phyloP scores from a whole-genome alignment of 1,284 basidiomycete species.

The Tylopilus sp. region DNA sequence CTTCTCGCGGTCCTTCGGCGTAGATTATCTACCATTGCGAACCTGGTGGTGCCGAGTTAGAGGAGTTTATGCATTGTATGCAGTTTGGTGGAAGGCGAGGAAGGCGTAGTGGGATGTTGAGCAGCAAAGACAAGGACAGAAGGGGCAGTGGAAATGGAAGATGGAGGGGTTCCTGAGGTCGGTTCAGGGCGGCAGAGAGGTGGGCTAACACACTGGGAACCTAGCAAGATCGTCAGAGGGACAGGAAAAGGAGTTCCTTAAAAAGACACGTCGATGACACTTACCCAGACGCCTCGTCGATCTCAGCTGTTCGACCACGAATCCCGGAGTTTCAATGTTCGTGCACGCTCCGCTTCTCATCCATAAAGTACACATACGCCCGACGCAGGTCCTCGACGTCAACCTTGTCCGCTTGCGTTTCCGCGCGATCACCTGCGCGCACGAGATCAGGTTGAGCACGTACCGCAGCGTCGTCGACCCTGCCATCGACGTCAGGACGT shows the following conservation, averaged over 20 bases:
- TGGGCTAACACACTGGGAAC: neutral
- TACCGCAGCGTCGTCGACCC: slow-evolving; percentile 84
- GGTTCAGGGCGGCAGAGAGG: neutral
- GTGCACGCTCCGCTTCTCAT: slow-evolving; percentile 85
- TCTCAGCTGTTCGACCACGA: neutral
- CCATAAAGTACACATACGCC: slow-evolving; percentile 89
- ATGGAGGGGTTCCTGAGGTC: neutral
- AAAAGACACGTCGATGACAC: neutral
- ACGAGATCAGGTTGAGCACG: slow-evolving; percentile 88
- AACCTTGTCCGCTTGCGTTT: slow-evolving; percentile 72
- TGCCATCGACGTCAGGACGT: slow-evolving; percentile 82
- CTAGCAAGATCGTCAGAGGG: neutral
- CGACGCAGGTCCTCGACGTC: slow-evolving; percentile 80
- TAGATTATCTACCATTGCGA: slow-evolving; percentile 56
- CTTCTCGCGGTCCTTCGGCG: slow-evolving; percentile 46
- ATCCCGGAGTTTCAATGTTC: neutral
- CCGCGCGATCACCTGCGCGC: slow-evolving; percentile 76
- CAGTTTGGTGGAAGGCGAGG: slow-evolving; percentile 4
- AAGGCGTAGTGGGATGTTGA: neutral
- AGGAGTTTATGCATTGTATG: neutral
- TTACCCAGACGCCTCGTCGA: neutral
- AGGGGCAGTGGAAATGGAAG: neutral
- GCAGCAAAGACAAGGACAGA: too few relatives aligned
- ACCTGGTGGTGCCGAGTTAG: neutral
- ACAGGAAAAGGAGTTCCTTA: neutral